Base-by-base conservation (phyloP, 306 rosid species). In the Begonia fuchsioides region DNA sequence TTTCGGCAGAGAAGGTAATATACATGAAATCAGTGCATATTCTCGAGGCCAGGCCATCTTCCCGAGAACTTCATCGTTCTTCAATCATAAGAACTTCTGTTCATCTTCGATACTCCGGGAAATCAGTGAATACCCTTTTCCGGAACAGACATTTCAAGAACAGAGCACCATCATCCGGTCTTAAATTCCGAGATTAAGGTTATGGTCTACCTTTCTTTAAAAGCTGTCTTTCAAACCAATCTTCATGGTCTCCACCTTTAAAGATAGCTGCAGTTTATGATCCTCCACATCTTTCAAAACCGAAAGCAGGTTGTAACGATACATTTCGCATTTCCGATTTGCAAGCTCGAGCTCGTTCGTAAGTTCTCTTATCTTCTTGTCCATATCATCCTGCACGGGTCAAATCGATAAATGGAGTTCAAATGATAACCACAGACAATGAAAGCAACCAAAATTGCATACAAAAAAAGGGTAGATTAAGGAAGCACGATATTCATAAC, bases 211-310 rank as follows among this genome's bases (percentile, higher is more conserved):
- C 76, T 73, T 68, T 73, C 76, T 73, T 68, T 73, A 85, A 51
- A 79, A 59, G 66, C 83, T 77, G 40, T 92, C 96, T 69, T 79
- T 92, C 87, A 92, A 64, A 78, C 93, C 72, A 60, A 92, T 82
- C 82, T 92, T 92, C 66, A 85, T 78, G 72, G 77, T 92, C 69
- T 92, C 87, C 76, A 85, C 96, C 69, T 86, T 85, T 63, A 92
- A 72, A 47, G 96, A 82, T 71, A 92, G 62, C 62, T 85, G 93
- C 56, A 76, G 73, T 72, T 92, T 92, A 67, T 85, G 96, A 71
- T 85, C 98, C 67, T 92, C 98, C 49, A 92, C 82, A 66, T 92
- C 94, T 79, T 92, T 92, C 72, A 92, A 73, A 76, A 82, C 81
- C 1, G 96, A 85, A 57, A 85, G 84, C 68, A 92, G 72, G 67